phyloP scores from a whole-genome alignment of 305 asterid genomes.

The Fraxinus sp. region DNA sequence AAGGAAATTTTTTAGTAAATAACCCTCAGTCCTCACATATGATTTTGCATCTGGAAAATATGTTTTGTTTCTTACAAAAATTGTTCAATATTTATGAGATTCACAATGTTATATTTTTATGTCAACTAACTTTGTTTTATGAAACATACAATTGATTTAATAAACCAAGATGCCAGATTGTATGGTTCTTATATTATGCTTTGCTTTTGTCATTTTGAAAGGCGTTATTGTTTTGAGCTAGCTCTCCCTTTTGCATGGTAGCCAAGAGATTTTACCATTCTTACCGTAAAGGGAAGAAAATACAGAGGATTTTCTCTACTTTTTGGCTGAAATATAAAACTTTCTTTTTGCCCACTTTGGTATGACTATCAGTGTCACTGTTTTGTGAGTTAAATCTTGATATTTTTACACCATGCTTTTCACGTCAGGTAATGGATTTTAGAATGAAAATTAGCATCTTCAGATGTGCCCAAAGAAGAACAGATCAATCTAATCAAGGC shows the following conservation, averaged over 20 bases:
- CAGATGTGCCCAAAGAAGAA: constrained; percentile 94
- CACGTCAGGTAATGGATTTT: constrained; percentile 76
- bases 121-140: neutral
- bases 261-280: neutral
- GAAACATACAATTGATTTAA: neutral
- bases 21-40: neutral
- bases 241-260: constrained; percentile 8
- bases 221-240: neutral
- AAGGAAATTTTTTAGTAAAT: neutral
- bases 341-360: neutral
- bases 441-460: constrained; percentile 87
- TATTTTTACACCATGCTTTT: constrained; percentile 13
- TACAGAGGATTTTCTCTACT: neutral
- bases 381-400: constrained; percentile 1
- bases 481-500: constrained; percentile 70
- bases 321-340: neutral
- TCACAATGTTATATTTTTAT: neutral
- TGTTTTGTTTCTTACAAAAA: neutral
- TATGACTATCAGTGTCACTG: neutral
- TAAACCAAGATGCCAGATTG: neutral
- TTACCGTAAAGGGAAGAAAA: neutral
- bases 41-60: neutral
- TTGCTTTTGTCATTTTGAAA: neutral
- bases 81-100: neutral
- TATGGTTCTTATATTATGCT: neutral